Base-by-base conservation (phyloP, 2,329 filamentous ascomycete genomes). In the Pseudogymnoascus sp. region DNA sequence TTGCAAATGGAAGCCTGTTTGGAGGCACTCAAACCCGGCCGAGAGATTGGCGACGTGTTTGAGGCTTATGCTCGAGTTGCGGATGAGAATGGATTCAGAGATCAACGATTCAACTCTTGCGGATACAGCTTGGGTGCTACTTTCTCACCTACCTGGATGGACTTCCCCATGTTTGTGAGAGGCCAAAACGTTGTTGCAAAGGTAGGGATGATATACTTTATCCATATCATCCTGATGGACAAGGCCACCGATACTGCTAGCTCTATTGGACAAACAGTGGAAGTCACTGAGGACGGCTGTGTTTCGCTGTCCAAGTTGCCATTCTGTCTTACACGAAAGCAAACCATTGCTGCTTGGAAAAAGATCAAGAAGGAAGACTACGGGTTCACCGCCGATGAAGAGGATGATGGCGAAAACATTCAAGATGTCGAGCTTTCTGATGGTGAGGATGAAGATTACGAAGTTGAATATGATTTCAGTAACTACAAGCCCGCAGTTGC, bases 221-320 rank as follows among this genome's bases (percentile, higher is more conserved):
- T 74, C 35, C 72, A 74, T 64, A 74, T 74, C 37, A 74, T 74
- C 61, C 66, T 74, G 24, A 74, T 74, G 72, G 72, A 74, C 56
- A 73, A 70, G 65, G 71, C 68, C 10, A 74, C 72, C 19, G 71
- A 74, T 64, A 74, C 72, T 10, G 72, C 70, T n/a, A 74, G 71
- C 40, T 74, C 72, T 4, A 65, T 74, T 46, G 72, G 72, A 7
- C 72, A 74, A 61, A 70, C 69, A 12, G 67, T 70, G 11, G 67
- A 70, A 61, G 72, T 74, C 4, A 74, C 72, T 1, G 22, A 73
- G 22, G 65, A 70, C 53, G 72, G 72, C 14, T 74, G 72, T 63
- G 65, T 71, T 38, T 59, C 72, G 22, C 60, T 74, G 59, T 74
- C 72, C 38, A 74, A 73, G 65, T 65, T 74, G 53, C 71, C 72